phyloP scores from a whole-genome alignment of 352 stramenopile species.

The Pythium graminicola region DNA sequence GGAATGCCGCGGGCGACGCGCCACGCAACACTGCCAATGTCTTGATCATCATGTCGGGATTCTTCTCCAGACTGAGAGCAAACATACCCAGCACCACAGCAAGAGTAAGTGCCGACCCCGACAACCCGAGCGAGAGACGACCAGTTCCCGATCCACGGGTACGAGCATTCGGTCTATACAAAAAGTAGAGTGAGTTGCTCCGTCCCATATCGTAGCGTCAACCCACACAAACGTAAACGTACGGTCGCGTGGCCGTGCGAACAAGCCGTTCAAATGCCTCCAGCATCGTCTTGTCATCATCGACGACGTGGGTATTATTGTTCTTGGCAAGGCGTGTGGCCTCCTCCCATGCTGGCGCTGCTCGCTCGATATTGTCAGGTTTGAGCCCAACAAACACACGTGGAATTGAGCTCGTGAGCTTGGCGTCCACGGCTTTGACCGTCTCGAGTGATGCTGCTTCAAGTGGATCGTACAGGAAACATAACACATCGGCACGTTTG shows the following conservation, averaged over 20 bases:
- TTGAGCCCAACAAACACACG: slow-evolving; percentile 58
- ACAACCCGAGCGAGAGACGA: not conserved
- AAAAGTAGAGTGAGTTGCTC: not conserved
- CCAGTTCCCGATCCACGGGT: not conserved
- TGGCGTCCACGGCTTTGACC: slow-evolving; percentile 49
- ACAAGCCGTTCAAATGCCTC: slow-evolving; percentile 31
- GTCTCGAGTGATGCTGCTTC: slow-evolving; percentile 36
- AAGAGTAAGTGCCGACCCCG: slow-evolving; percentile 4
- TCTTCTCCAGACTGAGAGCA: slow-evolving; percentile 6
- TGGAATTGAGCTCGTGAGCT: slow-evolving; percentile 45
- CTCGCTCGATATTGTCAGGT: slow-evolving; percentile 1
- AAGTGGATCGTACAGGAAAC: slow-evolving; percentile 57
- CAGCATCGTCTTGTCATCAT: slow-evolving; percentile 26
- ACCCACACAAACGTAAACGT: slow-evolving; percentile 7
- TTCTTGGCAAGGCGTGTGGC: slow-evolving; percentile 2
- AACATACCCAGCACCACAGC: slow-evolving; percentile 1
- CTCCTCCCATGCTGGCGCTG: slow-evolving; percentile 14
- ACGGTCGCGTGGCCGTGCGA: slow-evolving; percentile 21
- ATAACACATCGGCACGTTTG: slow-evolving; percentile 63
- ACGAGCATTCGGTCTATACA: slow-evolving; percentile 12
- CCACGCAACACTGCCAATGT: slow-evolving; percentile 2
- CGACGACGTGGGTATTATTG: slow-evolving; percentile 8
- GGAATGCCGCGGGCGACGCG: slow-evolving; percentile 1
- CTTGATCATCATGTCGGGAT: slow-evolving; percentile 1
- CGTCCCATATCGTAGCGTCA: not conserved